These are phyloP conservation scores for Nicotiana undulata DNA, from an alignment of 257 asterid species.

Conservation along the genomic window DNA sequence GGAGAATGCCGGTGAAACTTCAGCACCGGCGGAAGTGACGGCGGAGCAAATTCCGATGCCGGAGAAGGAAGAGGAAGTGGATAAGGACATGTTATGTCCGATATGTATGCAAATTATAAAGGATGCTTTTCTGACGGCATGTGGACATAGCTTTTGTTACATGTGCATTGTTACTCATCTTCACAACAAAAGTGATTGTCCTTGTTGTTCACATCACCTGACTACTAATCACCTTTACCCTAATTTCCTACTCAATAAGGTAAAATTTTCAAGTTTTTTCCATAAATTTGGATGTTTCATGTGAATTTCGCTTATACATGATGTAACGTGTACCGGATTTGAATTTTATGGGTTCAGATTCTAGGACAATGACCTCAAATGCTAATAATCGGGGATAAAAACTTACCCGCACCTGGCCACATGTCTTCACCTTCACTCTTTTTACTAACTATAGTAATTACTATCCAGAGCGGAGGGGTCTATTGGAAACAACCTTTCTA, in stretches of 20 bases:
- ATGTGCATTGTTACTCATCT: conserved; percentile 85
- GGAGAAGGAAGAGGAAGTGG: conserved; percentile 30
- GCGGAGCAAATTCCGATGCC: neutral
- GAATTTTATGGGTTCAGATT: too few relatives aligned
- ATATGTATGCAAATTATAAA: conserved; percentile 86
- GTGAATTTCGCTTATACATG: neutral
- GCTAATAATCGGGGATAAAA: too few relatives aligned
- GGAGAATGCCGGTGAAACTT: conserved; percentile 20
- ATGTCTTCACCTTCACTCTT: too few relatives aligned
- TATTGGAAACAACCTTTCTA: too few relatives aligned
- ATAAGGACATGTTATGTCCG: conserved; percentile 78
- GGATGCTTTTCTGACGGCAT: conserved; percentile 78
- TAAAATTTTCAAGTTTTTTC: neutral
- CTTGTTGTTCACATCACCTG: conserved; percentile 73
- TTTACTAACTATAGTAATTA: too few relatives aligned
- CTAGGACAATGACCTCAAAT: too few relatives aligned
- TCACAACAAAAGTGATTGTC: conserved; percentile 81
- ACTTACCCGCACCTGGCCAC: too few relatives aligned
- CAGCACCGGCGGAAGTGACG: conserved; percentile 2
- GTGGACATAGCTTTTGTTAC: conserved; percentile 94
- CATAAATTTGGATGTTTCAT: neutral
- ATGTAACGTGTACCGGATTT: too few relatives aligned
- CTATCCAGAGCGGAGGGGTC: too few relatives aligned
- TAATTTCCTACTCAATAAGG: conserved; percentile 92
- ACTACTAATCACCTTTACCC: conserved; percentile 65